Base-by-base conservation (phyloP, 306 rosid species). In the Casuarina glauca region DNA sequence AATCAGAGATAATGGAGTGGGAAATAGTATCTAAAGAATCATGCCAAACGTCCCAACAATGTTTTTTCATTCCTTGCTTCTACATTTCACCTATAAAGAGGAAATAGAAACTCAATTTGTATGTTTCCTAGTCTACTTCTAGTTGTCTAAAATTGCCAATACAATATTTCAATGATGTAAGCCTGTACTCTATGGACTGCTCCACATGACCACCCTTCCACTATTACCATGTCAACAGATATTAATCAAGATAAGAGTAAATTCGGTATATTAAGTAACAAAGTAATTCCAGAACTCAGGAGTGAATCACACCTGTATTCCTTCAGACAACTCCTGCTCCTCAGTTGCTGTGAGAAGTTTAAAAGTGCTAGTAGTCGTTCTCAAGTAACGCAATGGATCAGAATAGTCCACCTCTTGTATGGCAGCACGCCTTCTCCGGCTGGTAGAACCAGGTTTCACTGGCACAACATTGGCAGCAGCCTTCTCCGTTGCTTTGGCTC, bases 401-500 rank as follows among this genome's bases (percentile, higher is more conserved):
- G 93, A 78, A 86, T 88, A 88, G 86, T 91, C 96, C 41, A 93
- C 86, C 38, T 92, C 95, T 88, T 93, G 95, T 67, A 76, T 2
- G 64, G 93, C 78, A 76, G 74, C 78, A 72, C 94, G 97, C 87
- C 84, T 95, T 87, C 79, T 95, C 67, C 91, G 82, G 87, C 86
- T 78, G 51, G 87, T 76, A 74, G 91, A 78, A 83, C 97, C 89
- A 62, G 84, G 74, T 83, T 86, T 95, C 63, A 93, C 84, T n/a
- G 92, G 67, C 45, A 88, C 89, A 75, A 88, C 82, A 79, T 82
- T 85, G 75, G 90, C 61, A 74, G 89, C 86, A 85, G 93, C 87
- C 86, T 87, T 95, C 86, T 85, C 97, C 9, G 96, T 86, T 4
- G 96, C 99, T 87, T 88, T 89, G 64, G 82, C 85, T 89, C 99